Percentiles rank a stretch among this genome's conserved stretches.
Evolutionary conservation across 345 rosid genomes (phyloP).

Genomic region (Kernera saxatilis): DNA sequence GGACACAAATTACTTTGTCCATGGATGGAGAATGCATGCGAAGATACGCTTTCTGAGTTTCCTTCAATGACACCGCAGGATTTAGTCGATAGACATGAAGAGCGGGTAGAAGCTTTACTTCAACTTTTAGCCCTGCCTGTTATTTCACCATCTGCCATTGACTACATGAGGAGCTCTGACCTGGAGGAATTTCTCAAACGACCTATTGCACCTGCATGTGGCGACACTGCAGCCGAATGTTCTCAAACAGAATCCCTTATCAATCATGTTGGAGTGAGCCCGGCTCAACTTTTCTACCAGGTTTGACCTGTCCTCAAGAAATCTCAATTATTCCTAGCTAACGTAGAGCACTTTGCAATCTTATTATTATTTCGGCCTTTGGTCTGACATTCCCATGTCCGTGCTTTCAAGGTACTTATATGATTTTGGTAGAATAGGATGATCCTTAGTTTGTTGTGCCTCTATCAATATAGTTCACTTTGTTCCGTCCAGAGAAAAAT

Average conservation of each 20-base stretch:
- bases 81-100: conserved; percentile 61
- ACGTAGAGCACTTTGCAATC: not conserved
- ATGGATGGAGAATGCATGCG: conserved; percentile 74
- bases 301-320: conserved; percentile 24
- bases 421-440: not conserved
- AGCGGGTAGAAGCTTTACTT: conserved; percentile 48
- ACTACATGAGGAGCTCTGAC: conserved; percentile 58
- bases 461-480: not conserved
- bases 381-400: not conserved
- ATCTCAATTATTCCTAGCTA: not conserved
- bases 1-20: conserved; percentile 86
- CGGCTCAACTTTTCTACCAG: conserved; percentile 62
- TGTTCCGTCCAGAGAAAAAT: not conserved
- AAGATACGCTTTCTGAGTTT: conserved; percentile 79
- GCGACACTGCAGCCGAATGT: conserved; percentile 18
- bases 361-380: not conserved
- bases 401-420: not conserved
- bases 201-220: conserved; percentile 34
- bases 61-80: conserved; percentile 64
- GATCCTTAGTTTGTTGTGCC: not conserved
- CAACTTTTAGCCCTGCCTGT: conserved; percentile 66
- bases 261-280: conserved; percentile 35
- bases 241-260: conserved; percentile 36
- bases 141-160: conserved; percentile 65
- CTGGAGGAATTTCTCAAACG: conserved; percentile 67